Base-by-base conservation (phyloP, 2,329 filamentous ascomycete species). In the Leptographium galeiforme region DNA sequence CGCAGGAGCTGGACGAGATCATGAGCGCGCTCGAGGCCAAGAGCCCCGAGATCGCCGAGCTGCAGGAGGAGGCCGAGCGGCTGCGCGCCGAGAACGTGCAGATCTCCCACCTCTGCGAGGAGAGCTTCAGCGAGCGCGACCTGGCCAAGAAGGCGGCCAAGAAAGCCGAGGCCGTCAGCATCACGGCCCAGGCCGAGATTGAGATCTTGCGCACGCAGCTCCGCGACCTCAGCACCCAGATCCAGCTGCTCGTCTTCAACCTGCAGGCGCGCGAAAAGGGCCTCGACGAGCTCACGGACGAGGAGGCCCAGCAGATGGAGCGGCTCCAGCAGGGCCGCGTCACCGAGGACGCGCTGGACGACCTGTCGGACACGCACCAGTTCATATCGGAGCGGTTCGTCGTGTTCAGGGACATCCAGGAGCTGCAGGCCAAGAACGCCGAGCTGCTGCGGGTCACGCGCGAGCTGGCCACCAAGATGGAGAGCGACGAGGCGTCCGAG, bases 351-450 rank as follows among this genome's bases (percentile, higher is more conserved):
- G 76, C 79, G 0, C 70, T 87, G 8, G 79, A 85, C 38, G 86
- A 88, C 59, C 76, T 90, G 65, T 90, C 86, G 6, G 85, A 89
- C 57, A 95, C 90, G 1, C 88, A 91, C 61, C 84, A 83, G 54
- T 85, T 95, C 66, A 95, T 98, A 61, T 93, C 86, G 33, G 81
- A 93, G 63, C 85, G 90, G 57, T 74, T 97, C n/a, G 86, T 90
- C 10, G 81, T 89, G 1, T 98, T 95, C 78, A 89, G 87, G 62
- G 84, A 89, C 59, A 81, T 96, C 41, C 75, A 80, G 55, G 87
- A 95, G 53, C 73, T 98, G 11, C 89, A 96, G 63, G 78, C 85
- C 55, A 89, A 95, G 72, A 97, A 98, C 59, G 76, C 85, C 56
- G 85, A 93, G 58, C 76, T 96, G 19, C 74, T 96, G 30, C 82